Evolutionary conservation across 2,329 filamentous ascomycete species (phyloP), one percentile per base, ranked within the genome.

Genomic region (Chrysosporium queenslandicum): DNA sequence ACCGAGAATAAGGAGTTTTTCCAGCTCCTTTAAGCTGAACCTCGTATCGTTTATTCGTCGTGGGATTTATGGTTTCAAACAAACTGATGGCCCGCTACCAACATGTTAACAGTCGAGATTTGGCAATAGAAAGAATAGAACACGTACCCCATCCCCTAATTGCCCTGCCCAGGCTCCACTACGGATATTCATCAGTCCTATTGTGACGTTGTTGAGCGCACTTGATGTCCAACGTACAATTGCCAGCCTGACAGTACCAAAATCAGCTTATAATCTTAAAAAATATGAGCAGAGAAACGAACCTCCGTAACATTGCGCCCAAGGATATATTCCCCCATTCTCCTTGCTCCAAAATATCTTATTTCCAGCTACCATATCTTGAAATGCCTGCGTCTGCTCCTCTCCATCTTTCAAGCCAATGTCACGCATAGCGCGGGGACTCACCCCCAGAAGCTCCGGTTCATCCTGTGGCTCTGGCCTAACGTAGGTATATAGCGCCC

Each of bases 301-400:
- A 53, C 91, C 91, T 53, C 92, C 92, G 67, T 98, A 98, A 71
- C 92, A 97, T 71, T 98, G 92, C 29, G 92, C 90, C 92, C 92
- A 98, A 0, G 92, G 91, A 66, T 98, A 98, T 40, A 92, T 82
- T n/a, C 86, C 85, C 18, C 86, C 85, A 53, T 81, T 72, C 21
- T 81, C 77, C 54, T 85, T 79, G 58, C 88, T 79, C 46, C 89
- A 91, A 52, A 86, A 80, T 12, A 96, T 77, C 63, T 81, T 83
- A 65, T 92, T 94, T 2, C 92, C 92, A 0, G 86, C 81, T 5
- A 94, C 85, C 0, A 88, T 76, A 55, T 85, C 76, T 56, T 79
- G 78, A 66, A 97, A 96, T 9, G 87, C 83, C 0, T 86, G 77
- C 0, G 80, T 86, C 46, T 79, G 68, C 43, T 83, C 81, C 59